Base-by-base conservation (phyloP, 805 yeast genomes). In the Lachancea fermentati region DNA sequence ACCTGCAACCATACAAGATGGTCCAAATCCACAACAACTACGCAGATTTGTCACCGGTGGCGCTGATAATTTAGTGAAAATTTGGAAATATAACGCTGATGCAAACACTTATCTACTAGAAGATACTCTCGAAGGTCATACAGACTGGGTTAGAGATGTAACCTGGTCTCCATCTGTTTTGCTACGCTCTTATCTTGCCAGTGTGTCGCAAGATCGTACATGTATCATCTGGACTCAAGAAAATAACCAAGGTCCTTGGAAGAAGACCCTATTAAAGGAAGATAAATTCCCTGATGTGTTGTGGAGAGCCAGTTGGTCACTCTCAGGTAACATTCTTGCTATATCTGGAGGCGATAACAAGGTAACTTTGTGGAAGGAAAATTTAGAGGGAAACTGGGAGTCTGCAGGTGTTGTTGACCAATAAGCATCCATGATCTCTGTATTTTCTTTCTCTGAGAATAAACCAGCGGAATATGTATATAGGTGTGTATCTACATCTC, bases 141-240 rank as follows among this genome's bases (percentile, higher is more conserved):
- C 85, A 13, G 98, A 93, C 64, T 93, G 99, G 99, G 97, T 93
- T 25, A 81, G 98, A 65, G 99, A 93, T 61, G 97, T 91, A 45
- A 87, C 95, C 3, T 93, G 98, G 98, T 87, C 96, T 15, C 96
- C 97, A 35, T 80, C 95, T 2, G 79, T 86, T 35, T 73, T 93
- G 47, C 75, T 86, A 34, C 82, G 85, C 52, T 80, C 95, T 11
- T 91, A 88, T 62, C 84, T 93, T 54, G 98, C 97, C 11, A 80
- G 95, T 28, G 97, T 96, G 7, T 89, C 97, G 16, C 97, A 93
- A 67, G 99, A 93, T 65, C 81, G 86, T 62, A 84, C 94, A 0
- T 97, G 94, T 37, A 71, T 89, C 45, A 84, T 93, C 59, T 93
- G 99, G 99, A 81, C 96, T 6, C 91, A 87, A 63, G 89, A 81